A percentile compares a stretch with the other conserved stretches of the same genome.
Evolutionary conservation across 2,329 filamentous ascomycete species (phyloP).

Genomic region (Colletotrichum salicis): DNA sequence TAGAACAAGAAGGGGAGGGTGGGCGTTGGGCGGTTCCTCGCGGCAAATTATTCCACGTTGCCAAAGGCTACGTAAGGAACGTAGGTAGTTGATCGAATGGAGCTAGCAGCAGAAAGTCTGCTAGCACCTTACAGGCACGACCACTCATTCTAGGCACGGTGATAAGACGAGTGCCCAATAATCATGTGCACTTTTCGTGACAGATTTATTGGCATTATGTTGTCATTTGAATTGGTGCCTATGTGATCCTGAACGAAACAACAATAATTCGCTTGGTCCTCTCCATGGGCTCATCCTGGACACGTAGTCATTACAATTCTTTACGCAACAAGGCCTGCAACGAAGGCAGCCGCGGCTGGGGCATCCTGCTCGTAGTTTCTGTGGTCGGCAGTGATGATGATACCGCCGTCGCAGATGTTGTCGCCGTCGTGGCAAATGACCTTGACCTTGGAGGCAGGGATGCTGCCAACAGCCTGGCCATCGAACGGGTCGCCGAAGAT

Average conservation of each 20-base stretch:
- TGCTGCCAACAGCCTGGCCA: constrained; percentile 13
- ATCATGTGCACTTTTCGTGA: background rate
- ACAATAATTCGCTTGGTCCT: background rate
- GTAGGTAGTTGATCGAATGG: background rate
- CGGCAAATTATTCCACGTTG: background rate
- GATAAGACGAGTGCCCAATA: background rate
- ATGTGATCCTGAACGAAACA: background rate
- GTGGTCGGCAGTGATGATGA: constrained; percentile 41
- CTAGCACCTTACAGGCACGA: background rate
- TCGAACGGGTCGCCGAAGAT: constrained; percentile 36
- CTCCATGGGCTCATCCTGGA: background rate
- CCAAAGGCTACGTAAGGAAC: background rate
- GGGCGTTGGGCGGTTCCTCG: background rate
- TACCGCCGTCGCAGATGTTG: constrained; percentile 44
- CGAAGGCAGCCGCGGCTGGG: constrained; percentile 41
- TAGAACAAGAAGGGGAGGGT: background rate
- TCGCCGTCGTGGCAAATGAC: constrained; percentile 48
- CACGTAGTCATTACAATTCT: no score
- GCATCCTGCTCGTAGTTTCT: constrained; percentile 44
- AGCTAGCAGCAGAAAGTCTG: background rate
- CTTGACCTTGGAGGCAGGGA: constrained; percentile 23
- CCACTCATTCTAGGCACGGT: background rate
- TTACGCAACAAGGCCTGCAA: constrained; percentile 36
- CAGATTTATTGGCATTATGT: background rate
- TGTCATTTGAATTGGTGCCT: background rate